Base-by-base conservation (phyloP, 768 basidiomycete genomes). In the Podaxis carcinomalis region DNA sequence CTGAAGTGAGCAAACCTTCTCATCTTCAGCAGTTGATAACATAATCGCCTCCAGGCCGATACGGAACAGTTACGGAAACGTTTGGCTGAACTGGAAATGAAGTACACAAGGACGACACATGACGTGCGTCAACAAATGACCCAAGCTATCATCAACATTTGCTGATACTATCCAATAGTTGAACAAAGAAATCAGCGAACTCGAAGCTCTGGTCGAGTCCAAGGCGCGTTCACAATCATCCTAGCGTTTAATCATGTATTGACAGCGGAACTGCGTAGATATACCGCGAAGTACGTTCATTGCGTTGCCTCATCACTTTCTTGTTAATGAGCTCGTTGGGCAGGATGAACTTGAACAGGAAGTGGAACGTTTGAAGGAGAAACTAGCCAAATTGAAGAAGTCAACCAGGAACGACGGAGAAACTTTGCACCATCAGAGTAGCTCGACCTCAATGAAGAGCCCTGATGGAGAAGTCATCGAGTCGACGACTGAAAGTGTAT, bases 151-250 rank as follows among this genome's bases (percentile, higher is more conserved):
- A 49, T 23, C 9, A 9, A 27, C 3, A 25, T 39, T 11, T 27
- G 25, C n/a, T 57, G 51, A 61, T 47, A 63, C 16, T 37, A 53
- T 23, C 63, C 44, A 21, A 47, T 65, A 95, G 92, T 82, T 95
- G 62, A 89, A 92, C 74, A 91, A 93, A 68, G 94, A 98, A 75
- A 90, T 98, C 54, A 85, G 88, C 57, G 95, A 98, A 70, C 81
- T 98, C 19, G 96, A 98, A 73, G 83, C 88, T 40, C 79, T 99
- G 44, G 87, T 98, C n/a, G 96, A 99, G 71, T 83, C 92, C 57
- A 98, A 97, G 85, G 93, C 92, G 62, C 59, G 73, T 25, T 46
- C 13, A 6, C 54, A 5, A 14, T 36, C n/a, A 6, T 14, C 27
- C 19, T 27, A 32, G 9, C 27, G 40, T 10, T 44, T 32, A 9